phyloP scores from a whole-genome alignment of 2,329 filamentous ascomycete species.

The Pseudogymnoascus sp. region DNA sequence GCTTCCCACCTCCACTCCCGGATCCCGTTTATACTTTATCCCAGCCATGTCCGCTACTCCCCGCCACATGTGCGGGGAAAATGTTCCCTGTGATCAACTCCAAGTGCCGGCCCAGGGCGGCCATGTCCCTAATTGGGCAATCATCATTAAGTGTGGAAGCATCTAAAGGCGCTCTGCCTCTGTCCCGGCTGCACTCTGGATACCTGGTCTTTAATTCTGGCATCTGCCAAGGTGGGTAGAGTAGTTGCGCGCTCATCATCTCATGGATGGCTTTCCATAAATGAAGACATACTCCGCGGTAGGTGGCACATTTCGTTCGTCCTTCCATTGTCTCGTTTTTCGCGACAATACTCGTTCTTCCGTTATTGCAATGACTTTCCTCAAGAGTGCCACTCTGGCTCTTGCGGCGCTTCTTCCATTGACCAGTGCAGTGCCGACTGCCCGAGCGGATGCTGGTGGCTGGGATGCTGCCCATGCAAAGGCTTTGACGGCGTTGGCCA shows the following conservation, averaged over 20 bases:
- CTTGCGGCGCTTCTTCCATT: constrained; percentile 6
- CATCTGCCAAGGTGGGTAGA: constrained; percentile 1
- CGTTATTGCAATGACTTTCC: not conserved
- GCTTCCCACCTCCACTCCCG: not conserved
- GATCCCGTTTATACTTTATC: not conserved
- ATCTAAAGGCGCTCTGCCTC: not conserved
- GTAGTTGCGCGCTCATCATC: not conserved
- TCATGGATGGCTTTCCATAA: not conserved
- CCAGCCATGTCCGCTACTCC: not conserved
- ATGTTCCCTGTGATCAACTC: not conserved
- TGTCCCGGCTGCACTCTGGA: not conserved
- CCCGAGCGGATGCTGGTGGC: constrained; percentile 13
- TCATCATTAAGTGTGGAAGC: not conserved
- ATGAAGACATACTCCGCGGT: not conserved
- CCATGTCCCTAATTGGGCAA: not conserved
- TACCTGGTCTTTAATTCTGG: not conserved
- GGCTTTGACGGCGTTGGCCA: constrained; percentile 56
- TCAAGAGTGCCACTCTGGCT: not conserved
- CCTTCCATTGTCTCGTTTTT: not conserved
- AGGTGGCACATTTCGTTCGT: not conserved
- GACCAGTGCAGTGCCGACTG: not conserved
- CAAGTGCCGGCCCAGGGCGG: not conserved
- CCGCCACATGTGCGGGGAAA: not conserved
- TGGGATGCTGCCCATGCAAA: constrained; percentile 66
- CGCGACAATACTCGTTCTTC: not conserved